These are phyloP conservation scores for Ciborinia camelliae DNA, from an alignment of 2,329 filamentous ascomycete genomes.

Conservation along the genomic window DNA sequence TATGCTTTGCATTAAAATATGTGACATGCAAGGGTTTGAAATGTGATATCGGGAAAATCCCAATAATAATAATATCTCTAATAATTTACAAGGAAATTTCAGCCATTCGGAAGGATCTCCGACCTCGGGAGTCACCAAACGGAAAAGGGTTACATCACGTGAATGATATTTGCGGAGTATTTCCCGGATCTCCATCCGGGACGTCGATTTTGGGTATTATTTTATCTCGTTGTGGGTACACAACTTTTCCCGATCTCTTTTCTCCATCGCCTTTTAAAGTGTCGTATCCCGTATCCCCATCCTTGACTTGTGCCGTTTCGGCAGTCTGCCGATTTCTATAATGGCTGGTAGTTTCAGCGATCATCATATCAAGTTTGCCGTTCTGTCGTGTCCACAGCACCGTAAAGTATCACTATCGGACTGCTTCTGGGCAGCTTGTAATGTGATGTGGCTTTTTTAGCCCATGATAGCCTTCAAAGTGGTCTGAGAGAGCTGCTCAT, in stretches of 20 bases:
- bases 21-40: too few relatives aligned
- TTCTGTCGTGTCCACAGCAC: background rate
- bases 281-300: background rate
- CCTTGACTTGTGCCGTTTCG: background rate
- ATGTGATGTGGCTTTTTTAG: background rate
- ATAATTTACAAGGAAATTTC: background rate
- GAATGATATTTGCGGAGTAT: background rate
- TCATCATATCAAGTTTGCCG: background rate
- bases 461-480: background rate
- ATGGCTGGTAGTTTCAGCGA: background rate
- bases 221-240: background rate
- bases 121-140: background rate
- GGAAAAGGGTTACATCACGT: background rate
- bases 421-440: too few relatives aligned
- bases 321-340: background rate
- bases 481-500: background rate
- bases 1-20: background rate
- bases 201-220: background rate
- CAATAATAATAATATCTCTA: background rate
- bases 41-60: too few relatives aligned
- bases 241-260: background rate
- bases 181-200: background rate
- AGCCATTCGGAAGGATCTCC: background rate
- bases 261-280: background rate
- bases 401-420: background rate